Evolutionary conservation across 2,329 filamentous ascomycete genomes (phyloP).

Genomic region (Phoma herbarum): DNA sequence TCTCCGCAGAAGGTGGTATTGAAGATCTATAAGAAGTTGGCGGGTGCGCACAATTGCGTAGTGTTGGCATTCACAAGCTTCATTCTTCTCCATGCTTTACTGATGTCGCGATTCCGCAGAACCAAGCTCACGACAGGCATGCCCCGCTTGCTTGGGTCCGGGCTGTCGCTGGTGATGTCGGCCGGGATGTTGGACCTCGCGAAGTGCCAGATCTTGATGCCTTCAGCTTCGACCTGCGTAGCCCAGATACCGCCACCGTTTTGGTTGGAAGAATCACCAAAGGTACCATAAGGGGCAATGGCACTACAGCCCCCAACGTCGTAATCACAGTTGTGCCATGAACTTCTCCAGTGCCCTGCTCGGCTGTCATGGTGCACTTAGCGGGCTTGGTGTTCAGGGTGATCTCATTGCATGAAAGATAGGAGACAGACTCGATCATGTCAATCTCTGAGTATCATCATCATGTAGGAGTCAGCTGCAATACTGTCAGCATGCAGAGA

Average conservation of each 20-base stretch:
- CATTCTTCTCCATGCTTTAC: constrained; percentile 29
- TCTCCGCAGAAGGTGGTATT: constrained; percentile 60
- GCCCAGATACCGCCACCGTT: constrained; percentile 59
- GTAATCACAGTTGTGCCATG: constrained; percentile 3
- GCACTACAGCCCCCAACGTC: constrained; percentile 25
- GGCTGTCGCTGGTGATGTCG: constrained; percentile 55
- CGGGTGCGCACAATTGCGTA: background rate
- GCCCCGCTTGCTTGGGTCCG: constrained; percentile 58
- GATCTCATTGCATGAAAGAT: constrained; percentile 30
- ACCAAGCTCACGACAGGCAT: constrained; percentile 46
- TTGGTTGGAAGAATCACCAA: constrained; percentile 41
- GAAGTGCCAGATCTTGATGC: constrained; percentile 64
- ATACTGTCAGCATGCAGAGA: constrained; percentile 4
- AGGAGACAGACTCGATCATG: constrained; percentile 54
- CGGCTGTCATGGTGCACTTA: constrained; percentile 16
- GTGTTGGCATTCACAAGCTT: constrained; percentile 23
- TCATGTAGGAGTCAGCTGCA: constrained; percentile 53
- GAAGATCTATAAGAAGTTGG: constrained; percentile 42
- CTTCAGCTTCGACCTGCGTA: constrained; percentile 57
- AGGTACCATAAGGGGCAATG: constrained; percentile 21
- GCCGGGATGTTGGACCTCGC: constrained; percentile 54
- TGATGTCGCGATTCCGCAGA: constrained; percentile 55
- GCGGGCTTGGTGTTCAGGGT: constrained; percentile 27
- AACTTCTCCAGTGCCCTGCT: constrained; percentile 6
- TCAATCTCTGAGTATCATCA: constrained; percentile 55